Evolutionary conservation across 768 basidiomycete genomes (phyloP), one percentile per base, ranked within the genome.

Genomic region (Naganishia vishniacii): DNA sequence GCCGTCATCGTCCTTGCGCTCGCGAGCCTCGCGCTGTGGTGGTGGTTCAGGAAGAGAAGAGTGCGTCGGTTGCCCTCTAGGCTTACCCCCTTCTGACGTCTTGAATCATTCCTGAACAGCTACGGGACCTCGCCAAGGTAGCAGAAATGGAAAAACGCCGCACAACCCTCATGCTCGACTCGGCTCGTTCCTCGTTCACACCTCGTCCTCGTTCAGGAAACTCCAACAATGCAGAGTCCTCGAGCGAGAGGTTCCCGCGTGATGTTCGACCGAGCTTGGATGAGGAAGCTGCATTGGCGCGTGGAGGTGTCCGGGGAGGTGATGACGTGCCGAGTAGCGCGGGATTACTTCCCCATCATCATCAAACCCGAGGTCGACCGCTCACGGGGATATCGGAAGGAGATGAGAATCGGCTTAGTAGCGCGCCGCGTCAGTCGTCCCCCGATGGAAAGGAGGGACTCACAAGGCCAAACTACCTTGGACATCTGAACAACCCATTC

Each of bases 41-140:
- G 71, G 71, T 74, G 69, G 70, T 69, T 74, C 31, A 49, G 73
- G 32, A 67, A 69, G 40, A 70, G 73, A 64, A 75, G 73, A 72
- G 74, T 73, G 61, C 62, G 73, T 65, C 16, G 15, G 34, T 37
- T 25, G 15, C n/a, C 16, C 32, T 26, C 9, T 29, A 16, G 18
- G 31, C 31, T 44, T 20, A n/a, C 9, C 42, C 11, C 5, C 13
- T 3, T 28, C 31, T 34, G 5, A 6, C 40, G 32, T 20, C 13
- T 2, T 49, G 20, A 20, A 32, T 61, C 25, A n/a, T n/a, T 37
- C 18, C 11, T 32, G 59, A 42, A 59, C 60, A 49, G 56, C 34
- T 58, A 44, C 20, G 44, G 16, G 58, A 61, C 48, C 29, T 61
- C 20, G 58, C 58, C 37, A 59, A 47, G 23, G 28, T 58, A 11